Evolutionary conservation across 1,284 basidiomycete genomes (phyloP).

Genomic region (Wolfiporia cocos): DNA sequence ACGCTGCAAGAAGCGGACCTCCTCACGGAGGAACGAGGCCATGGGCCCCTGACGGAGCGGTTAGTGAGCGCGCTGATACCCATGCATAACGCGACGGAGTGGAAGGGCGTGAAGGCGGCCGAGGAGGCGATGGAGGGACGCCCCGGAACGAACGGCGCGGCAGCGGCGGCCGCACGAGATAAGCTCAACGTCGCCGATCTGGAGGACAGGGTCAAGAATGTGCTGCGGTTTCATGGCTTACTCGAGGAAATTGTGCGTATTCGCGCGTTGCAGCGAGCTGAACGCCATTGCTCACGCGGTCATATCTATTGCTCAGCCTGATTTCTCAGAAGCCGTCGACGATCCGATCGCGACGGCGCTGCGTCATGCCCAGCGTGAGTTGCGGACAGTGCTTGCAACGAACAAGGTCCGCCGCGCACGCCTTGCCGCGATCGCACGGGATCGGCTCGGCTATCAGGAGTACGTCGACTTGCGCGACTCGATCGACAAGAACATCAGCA

Average conservation of each 20-base stretch:
- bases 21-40: constrained; percentile 62
- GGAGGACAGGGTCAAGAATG: constrained; percentile 64
- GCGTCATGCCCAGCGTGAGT: constrained; percentile 81
- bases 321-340: constrained; percentile 76
- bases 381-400: constrained; percentile 68
- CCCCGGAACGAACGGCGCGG: constrained; percentile 67
- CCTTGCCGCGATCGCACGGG: constrained; percentile 74
- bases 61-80: constrained; percentile 75
- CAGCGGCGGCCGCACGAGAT: constrained; percentile 65
- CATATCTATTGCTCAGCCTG: constrained; percentile 45
- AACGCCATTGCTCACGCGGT: constrained; percentile 2
- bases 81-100: constrained; percentile 52
- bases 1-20: constrained; percentile 62
- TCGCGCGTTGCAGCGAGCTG: background rate
- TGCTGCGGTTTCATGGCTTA: constrained; percentile 65
- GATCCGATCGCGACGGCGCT: constrained; percentile 91
- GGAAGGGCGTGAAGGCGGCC: constrained; percentile 72
- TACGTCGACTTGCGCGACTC: constrained; percentile 77
- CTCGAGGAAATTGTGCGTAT: constrained; percentile 48
- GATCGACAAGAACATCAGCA: constrained; percentile 76
- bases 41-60: constrained; percentile 76
- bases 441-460: constrained; percentile 86
- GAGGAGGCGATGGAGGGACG: constrained; percentile 80
- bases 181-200: constrained; percentile 67
- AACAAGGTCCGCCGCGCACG: constrained; percentile 83